phyloP scores from a whole-genome alignment of 78 protist species.

The Dictyostelium firmibasis region DNA sequence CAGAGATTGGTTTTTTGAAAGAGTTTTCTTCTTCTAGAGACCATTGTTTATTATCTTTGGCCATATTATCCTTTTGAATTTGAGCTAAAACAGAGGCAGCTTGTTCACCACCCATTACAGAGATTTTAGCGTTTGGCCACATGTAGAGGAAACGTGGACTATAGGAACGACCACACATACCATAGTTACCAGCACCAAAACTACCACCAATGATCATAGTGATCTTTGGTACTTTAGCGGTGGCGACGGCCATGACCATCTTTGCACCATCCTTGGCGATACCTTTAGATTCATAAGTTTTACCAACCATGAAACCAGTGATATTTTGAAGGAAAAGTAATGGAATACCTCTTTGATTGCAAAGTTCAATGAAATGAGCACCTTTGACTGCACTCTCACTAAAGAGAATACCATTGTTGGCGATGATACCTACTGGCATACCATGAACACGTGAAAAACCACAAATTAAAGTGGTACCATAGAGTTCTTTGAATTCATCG shows the following conservation, averaged over 20 bases:
- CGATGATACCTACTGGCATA: constrained; percentile 97
- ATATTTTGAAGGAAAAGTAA: constrained; percentile 97
- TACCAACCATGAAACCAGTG: constrained; percentile 99
- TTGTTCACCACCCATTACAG: constrained; percentile 99
- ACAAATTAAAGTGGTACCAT: constrained; percentile 94
- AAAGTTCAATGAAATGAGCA: constrained; percentile 97
- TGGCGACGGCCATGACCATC: constrained; percentile 97
- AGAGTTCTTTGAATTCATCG: constrained; percentile 95
- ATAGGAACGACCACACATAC: constrained; percentile 97
- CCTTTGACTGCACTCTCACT: constrained; percentile 92
- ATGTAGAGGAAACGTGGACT: constrained; percentile 95
- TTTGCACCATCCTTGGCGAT: constrained; percentile 98
- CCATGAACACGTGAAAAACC: constrained; percentile 96
- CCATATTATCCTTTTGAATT: constrained; percentile 73
- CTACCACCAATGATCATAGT: constrained; percentile 97
- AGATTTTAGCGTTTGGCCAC: constrained; percentile 98
- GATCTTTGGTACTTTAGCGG: constrained; percentile 97
- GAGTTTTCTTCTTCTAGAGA: constrained; percentile 76
- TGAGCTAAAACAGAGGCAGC: constrained; percentile 88
- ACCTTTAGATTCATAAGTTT: constrained; percentile 89
- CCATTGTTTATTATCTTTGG: constrained; percentile 76
- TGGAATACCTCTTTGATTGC: constrained; percentile 95
- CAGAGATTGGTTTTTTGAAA: constrained; percentile 80
- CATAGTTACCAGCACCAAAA: constrained; percentile 99
- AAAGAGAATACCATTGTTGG: constrained; percentile 97